These are phyloP conservation scores for Metschnikowia santaceciliae DNA, from an alignment of 805 yeast species.

Conservation along the genomic window DNA sequence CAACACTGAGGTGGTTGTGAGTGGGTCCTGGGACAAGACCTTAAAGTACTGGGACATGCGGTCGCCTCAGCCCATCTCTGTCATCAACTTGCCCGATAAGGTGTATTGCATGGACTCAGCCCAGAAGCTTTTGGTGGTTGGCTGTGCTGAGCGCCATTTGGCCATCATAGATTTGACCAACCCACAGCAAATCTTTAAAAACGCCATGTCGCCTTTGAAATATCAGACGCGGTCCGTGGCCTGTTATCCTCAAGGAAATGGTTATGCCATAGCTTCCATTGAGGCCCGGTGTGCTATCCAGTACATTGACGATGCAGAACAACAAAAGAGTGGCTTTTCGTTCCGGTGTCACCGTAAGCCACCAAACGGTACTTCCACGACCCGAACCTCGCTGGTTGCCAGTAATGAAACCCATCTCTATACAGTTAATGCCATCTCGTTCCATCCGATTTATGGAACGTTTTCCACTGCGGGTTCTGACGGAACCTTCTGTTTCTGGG, in stretches of 20 bases:
- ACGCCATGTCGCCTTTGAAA: constrained; percentile 71
- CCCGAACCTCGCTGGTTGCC: constrained; percentile 23
- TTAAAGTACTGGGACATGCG: constrained; percentile 93
- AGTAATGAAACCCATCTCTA: constrained; percentile 59
- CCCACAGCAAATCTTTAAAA: constrained; percentile 80
- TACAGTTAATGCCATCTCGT: constrained; percentile 72
- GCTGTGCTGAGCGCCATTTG: constrained; percentile 86
- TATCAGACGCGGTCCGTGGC: constrained; percentile 81
- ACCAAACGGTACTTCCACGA: constrained; percentile 32
- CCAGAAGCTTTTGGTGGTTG: constrained; percentile 83
- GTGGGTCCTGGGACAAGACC: constrained; percentile 97
- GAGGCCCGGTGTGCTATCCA: constrained; percentile 97
- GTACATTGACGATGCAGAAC: constrained; percentile 81
- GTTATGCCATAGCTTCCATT: constrained; percentile 87
- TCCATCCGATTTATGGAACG: constrained; percentile 89
- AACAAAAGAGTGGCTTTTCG: constrained; percentile 69
- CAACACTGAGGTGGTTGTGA: constrained; percentile 75
- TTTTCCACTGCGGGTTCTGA: constrained; percentile 93
- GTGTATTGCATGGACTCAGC: constrained; percentile 85
- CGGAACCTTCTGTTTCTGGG: constrained; percentile 95
- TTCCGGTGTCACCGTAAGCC: constrained; percentile 91
- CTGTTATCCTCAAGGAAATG: constrained; percentile 89
- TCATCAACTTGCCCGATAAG: constrained; percentile 81
- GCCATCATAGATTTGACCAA: constrained; percentile 72
- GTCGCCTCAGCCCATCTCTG: constrained; percentile 74